Evolutionary conservation across 495 filamentous ascomycete genomes (phyloP), one percentile per base, ranked within the genome.

Genomic region (Penicillium odoratum): DNA sequence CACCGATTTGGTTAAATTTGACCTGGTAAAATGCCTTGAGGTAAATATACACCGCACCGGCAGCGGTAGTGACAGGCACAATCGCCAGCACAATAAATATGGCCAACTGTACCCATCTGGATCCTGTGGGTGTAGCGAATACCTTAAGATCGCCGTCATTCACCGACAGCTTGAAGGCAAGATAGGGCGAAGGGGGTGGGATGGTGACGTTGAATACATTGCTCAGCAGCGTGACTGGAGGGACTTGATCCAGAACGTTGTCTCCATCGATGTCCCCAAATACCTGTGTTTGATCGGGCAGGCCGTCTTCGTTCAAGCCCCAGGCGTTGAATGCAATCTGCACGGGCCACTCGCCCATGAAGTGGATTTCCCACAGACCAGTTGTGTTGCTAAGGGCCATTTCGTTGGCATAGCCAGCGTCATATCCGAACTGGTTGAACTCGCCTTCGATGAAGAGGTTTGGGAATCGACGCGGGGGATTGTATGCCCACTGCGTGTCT

Each of bases 371-470:
- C 87, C 87, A 89, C 6, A 69, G 72, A 29, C 81, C 82, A 58
- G 82, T 74, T 5, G 52, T 10, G 7, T 66, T 57, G 33, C 81
- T 70, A 36, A 83, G 74, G 28, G 76, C 58, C 70, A 87, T 80
- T 15, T 68, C 63, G 45, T 85, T 84, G 7, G 76, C 68, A 38
- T 88, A 58, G 9, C 87, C 87, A 2, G 74, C 77, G 64, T 89
- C 87, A 67, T 82, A 89, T 40, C 87, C 85, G 66, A 81, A 89
- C 54, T 85, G 77, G 62, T 89, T 89, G 70, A 81, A 89, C 1
- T 81, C 76, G 0, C 87, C 87, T 31, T 88, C 81, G 56, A 84
- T 73, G 71, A 77, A 88, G 45, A 86, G 68, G 67, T 89, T 84
- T 2, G 87, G 87, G 60, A 83, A 86, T 9, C 79, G 77, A 11